Percentiles rank a stretch among this genome's conserved stretches.
Evolutionary conservation across 2,329 filamentous ascomycete genomes (phyloP).

Genomic region (Chaetomiaceae sp.): DNA sequence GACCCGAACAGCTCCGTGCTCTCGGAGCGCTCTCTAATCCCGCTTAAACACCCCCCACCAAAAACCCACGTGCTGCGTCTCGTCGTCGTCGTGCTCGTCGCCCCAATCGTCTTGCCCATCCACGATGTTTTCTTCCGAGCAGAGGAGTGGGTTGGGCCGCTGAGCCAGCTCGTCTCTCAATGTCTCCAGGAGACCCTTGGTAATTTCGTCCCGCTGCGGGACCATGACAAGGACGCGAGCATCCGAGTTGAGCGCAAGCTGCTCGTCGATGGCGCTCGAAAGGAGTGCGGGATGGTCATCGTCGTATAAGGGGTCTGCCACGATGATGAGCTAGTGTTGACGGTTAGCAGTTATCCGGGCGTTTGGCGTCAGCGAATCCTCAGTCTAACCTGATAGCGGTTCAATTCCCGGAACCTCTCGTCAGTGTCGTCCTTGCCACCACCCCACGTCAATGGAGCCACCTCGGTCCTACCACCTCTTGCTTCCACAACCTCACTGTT

Average conservation of each 20-base stretch:
- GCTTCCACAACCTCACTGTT: constrained; percentile 56
- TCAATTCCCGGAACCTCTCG: constrained; percentile 40
- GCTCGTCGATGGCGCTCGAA: constrained; percentile 61
- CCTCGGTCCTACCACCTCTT: constrained; percentile 53
- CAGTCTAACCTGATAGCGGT: constrained; percentile 47
- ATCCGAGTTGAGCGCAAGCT: constrained; percentile 52
- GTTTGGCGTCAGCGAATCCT: accelerated
- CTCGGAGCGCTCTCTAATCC: too few species aligned
- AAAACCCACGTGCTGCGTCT: constrained; percentile 47
- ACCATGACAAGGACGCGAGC: constrained; percentile 75
- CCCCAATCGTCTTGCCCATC: constrained; percentile 71
- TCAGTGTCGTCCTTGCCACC: constrained; percentile 41
- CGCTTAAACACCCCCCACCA: constrained; percentile 62
- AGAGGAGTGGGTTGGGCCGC: constrained; percentile 43
- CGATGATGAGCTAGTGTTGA: constrained; percentile 61
- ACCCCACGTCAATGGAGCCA: constrained; percentile 72
- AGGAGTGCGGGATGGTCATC: constrained; percentile 74
- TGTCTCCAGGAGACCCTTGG: constrained; percentile 54
- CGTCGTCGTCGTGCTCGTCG: constrained; percentile 39
- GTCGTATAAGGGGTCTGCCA: constrained; percentile 83
- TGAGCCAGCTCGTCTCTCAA: constrained; percentile 59
- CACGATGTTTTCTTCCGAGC: constrained; percentile 57
- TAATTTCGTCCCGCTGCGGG: constrained; percentile 68
- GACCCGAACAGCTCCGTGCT: too few species aligned
- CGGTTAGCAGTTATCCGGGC: constrained; percentile 6